These are phyloP conservation scores for Neurospora discreta DNA, from an alignment of 495 filamentous ascomycete species.

Conservation along the genomic window DNA sequence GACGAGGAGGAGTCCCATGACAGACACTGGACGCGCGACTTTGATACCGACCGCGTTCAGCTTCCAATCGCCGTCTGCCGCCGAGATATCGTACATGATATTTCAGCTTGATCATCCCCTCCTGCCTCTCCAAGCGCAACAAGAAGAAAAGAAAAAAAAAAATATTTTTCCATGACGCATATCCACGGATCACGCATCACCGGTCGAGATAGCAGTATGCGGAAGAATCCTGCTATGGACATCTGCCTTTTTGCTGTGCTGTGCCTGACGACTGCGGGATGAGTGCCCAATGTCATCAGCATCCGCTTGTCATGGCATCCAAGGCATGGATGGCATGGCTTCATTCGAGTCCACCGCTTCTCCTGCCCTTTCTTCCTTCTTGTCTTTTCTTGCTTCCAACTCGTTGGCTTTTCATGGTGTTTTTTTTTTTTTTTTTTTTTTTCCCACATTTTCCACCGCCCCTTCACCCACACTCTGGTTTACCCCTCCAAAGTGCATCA, in stretches of 20 bases:
- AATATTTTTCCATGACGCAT: neutral
- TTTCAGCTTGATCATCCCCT: neutral
- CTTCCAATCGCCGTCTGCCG: neutral
- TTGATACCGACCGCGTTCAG: neutral
- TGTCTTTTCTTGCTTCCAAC: neutral
- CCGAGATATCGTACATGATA: neutral
- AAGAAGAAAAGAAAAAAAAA: neutral
- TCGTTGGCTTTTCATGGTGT: neutral
- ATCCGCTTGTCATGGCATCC: neutral
- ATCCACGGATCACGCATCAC: neutral
- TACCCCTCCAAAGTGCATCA: neutral
- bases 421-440: no score
- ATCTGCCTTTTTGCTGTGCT: neutral
- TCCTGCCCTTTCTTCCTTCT: neutral
- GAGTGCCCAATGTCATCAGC: neutral
- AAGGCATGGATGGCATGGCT: neutral
- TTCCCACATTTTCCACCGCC: neutral
- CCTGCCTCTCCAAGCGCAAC: neutral
- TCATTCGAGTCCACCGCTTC: neutral
- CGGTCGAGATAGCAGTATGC: neutral
- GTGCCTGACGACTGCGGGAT: neutral
- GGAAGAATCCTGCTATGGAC: neutral
- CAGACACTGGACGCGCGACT: neutral
- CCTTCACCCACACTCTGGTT: neutral
- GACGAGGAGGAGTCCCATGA: neutral